These are phyloP conservation scores for Candida methanosorbosa DNA, from an alignment of 805 yeast species.

Conservation along the genomic window DNA sequence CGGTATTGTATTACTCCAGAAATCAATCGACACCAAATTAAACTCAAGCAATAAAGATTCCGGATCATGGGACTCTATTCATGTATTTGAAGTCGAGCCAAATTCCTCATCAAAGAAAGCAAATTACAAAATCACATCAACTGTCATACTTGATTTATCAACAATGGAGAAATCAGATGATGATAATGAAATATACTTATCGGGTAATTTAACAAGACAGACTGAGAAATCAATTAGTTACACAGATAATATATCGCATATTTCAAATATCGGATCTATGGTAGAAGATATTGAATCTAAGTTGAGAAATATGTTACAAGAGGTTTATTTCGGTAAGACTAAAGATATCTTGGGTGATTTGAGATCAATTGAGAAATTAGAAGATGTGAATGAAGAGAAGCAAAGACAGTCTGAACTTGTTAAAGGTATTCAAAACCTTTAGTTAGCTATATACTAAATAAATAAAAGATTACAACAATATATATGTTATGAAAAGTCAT, in stretches of 20 bases:
- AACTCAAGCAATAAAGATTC: conserved; percentile 29
- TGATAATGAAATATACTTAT: conserved; percentile 35
- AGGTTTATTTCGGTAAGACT: conserved; percentile 92
- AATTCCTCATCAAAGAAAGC: conserved; percentile 29
- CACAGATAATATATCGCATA: conserved; percentile 54
- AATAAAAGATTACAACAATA: too few species aligned
- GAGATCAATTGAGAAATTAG: conserved; percentile 33
- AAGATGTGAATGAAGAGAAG: conserved; percentile 28
- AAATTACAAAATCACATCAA: conserved; percentile 71
- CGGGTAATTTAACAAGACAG: conserved; percentile 87
- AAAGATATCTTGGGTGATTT: conserved; percentile 76
- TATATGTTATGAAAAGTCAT: too few species aligned
- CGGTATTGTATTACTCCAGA: conserved; percentile 83
- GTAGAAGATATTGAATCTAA: conserved; percentile 86
- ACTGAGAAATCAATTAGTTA: conserved; percentile 42
- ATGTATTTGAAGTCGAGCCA: conserved; percentile 70
- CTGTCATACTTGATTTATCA: conserved; percentile 71
- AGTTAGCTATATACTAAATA: too few species aligned
- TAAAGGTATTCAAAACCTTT: conserved; percentile 24
- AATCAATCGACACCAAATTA: conserved; percentile 37
- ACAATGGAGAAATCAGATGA: conserved; percentile 14
- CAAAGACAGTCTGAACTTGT: conserved; percentile 33
- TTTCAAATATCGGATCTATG: conserved; percentile 76
- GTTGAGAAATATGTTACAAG: conserved; percentile 80
- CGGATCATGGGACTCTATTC: conserved; percentile 89